Percentiles rank a stretch among this genome's conserved stretches.
Evolutionary conservation across 306 rosid genomes (phyloP).

Genomic region (Citrullus mucosospermus): DNA sequence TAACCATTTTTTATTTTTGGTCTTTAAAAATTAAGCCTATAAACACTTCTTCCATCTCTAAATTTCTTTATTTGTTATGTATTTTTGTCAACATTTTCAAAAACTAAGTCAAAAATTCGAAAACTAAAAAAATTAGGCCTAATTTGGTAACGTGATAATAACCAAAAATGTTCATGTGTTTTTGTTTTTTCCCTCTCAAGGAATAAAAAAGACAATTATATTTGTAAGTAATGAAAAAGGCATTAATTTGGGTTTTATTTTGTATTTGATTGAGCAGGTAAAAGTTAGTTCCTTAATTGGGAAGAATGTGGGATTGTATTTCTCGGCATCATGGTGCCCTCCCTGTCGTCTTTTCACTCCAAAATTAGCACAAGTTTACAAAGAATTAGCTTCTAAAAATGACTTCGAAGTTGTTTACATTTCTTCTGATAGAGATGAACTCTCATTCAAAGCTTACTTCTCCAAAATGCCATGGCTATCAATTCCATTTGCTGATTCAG

Average conservation of each 20-base stretch:
- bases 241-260: conserved; percentile 9
- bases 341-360: conserved; percentile 48
- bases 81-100: no score
- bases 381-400: conserved; percentile 24
- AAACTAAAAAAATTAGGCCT: no score
- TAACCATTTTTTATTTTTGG: no score
- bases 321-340: conserved; percentile 64
- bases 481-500: conserved; percentile 50
- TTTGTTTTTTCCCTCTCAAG: no score
- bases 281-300: background rate
- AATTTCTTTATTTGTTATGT: no score
- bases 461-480: conserved; percentile 75
- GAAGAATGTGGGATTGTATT: conserved; percentile 16
- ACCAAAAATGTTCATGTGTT: no score
- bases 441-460: conserved; percentile 41
- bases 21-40: no score
- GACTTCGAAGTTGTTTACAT: conserved; percentile 51
- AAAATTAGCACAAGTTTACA: conserved; percentile 30
- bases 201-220: no score
- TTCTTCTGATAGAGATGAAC: conserved; percentile 43
- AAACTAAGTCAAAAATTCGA: no score
- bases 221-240: no score
- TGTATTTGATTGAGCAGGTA: background rate
- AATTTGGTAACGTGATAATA: no score
- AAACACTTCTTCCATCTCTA: no score